These are phyloP conservation scores for Aspergillus terreus DNA, from an alignment of 2,329 filamentous ascomycete species.

Conservation along the genomic window DNA sequence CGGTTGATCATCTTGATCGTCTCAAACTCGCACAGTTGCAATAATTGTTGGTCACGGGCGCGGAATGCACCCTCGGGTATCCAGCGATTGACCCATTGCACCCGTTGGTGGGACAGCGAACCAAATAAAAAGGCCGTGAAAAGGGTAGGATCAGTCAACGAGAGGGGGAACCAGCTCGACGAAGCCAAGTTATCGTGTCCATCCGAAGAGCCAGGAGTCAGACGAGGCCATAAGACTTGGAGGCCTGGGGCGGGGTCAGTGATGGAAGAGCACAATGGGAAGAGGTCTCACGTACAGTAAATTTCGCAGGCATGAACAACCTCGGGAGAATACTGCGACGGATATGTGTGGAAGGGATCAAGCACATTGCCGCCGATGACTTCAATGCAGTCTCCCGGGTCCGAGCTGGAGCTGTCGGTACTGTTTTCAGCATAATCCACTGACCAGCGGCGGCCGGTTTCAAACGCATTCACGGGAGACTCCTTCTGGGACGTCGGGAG, in stretches of 20 bases:
- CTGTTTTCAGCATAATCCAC: neutral
- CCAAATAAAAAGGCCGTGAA: constrained; percentile 31
- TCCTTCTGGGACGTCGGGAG: neutral
- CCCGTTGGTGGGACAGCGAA: constrained; percentile 30
- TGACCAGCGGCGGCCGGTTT: neutral
- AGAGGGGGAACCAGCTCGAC: constrained; percentile 27
- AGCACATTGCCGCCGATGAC: constrained; percentile 17
- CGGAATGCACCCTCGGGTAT: constrained; percentile 18
- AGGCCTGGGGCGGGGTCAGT: constrained; percentile 12
- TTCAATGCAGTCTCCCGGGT: constrained; percentile 12
- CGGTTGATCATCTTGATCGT: constrained; percentile 34
- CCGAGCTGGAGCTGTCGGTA: constrained; percentile 3
- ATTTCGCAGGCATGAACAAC: constrained; percentile 20
- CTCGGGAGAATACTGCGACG: constrained; percentile 18
- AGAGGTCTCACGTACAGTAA: constrained; percentile 22
- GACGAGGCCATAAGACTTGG: constrained; percentile 26
- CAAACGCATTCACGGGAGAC: neutral
- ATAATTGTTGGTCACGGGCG: constrained; percentile 18
- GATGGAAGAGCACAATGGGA: neutral
- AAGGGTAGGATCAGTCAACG: constrained; percentile 24
- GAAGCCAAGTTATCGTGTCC: constrained; percentile 2
- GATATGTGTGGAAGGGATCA: constrained; percentile 28
- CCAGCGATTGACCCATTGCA: constrained; percentile 26
- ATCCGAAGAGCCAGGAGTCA: constrained; percentile 16
- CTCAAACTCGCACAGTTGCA: constrained; percentile 28